A percentile compares a stretch with the other conserved stretches of the same genome.
phyloP scores from a whole-genome alignment of 2,329 filamentous ascomycete species.

The Ophiostoma sp. region DNA sequence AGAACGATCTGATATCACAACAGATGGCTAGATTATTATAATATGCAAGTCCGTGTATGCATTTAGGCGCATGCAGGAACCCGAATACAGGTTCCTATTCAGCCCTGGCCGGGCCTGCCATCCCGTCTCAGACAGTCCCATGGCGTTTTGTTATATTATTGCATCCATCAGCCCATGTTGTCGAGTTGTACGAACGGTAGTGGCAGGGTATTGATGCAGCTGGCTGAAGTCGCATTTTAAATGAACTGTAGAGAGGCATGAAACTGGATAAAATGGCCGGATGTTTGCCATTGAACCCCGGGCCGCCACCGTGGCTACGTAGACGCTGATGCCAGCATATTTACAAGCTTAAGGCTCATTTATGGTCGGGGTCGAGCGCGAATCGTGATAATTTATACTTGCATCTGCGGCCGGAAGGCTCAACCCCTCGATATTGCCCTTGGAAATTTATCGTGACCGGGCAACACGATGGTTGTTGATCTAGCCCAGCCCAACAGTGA shows the following conservation, averaged over 20 bases:
- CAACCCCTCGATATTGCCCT: too few relatives aligned
- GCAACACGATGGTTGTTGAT: too few relatives aligned
- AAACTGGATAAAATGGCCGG: background rate
- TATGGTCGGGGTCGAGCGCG: too few relatives aligned
- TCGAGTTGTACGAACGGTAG: background rate
- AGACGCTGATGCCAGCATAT: too few relatives aligned
- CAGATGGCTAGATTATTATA: too few relatives aligned
- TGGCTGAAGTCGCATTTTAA: background rate
- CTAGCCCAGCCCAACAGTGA: too few relatives aligned
- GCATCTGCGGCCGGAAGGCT: too few relatives aligned
- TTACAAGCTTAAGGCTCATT: too few relatives aligned
- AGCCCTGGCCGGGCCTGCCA: background rate
- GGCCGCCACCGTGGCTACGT: background rate
- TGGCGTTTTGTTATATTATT: background rate
- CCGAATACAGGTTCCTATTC: background rate
- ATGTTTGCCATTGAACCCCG: background rate
- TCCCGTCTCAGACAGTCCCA: background rate
- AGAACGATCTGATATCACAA: background rate
- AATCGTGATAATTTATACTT: too few relatives aligned
- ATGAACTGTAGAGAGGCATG: background rate
- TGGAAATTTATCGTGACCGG: too few relatives aligned
- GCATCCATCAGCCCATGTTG: background rate
- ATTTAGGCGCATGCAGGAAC: background rate
- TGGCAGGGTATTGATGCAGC: background rate
- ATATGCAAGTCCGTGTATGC: background rate